Evolutionary conservation across 768 basidiomycete species (phyloP).

Genomic region (Phlebiopsis gigantea): DNA sequence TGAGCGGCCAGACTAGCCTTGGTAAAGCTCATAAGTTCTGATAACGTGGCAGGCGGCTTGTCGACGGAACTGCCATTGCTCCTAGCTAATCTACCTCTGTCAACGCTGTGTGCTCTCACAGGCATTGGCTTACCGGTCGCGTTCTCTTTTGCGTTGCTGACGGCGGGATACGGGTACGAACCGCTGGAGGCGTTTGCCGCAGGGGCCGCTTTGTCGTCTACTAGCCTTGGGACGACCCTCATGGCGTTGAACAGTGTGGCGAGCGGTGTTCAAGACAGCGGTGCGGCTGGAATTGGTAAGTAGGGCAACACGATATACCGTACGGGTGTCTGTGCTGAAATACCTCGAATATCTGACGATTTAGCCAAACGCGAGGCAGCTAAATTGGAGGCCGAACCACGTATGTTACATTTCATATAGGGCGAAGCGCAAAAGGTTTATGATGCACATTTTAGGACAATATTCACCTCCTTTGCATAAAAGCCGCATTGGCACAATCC

Average conservation of each 20-base stretch:
- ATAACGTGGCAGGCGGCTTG: conserved; percentile 56
- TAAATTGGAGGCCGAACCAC: neutral
- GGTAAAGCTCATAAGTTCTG: conserved; percentile 23
- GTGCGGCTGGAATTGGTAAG: neutral
- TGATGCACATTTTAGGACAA: no score
- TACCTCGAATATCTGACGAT: no score
- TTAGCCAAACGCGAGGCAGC: neutral
- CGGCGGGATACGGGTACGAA: conserved; percentile 35
- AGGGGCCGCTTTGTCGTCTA: conserved; percentile 57
- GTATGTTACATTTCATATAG: no score
- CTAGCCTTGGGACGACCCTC: conserved; percentile 65
- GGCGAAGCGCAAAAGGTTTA: no score
- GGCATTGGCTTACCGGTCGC: conserved; percentile 50
- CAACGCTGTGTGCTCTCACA: conserved; percentile 42
- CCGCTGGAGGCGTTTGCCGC: conserved; percentile 50
- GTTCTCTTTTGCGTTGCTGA: conserved; percentile 40
- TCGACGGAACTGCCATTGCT: conserved; percentile 43
- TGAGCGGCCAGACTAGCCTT: neutral
- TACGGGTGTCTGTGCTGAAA: no score
- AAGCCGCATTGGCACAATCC: conserved; percentile 49
- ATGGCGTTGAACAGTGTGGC: conserved; percentile 39
- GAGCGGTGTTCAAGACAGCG: neutral
- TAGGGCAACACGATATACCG: no score
- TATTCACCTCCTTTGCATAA: conserved; percentile 28
- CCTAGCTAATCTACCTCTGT: conserved; percentile 41